These are phyloP conservation scores for Phytopythium litorale DNA, from an alignment of 352 stramenopile genomes.

Conservation along the genomic window DNA sequence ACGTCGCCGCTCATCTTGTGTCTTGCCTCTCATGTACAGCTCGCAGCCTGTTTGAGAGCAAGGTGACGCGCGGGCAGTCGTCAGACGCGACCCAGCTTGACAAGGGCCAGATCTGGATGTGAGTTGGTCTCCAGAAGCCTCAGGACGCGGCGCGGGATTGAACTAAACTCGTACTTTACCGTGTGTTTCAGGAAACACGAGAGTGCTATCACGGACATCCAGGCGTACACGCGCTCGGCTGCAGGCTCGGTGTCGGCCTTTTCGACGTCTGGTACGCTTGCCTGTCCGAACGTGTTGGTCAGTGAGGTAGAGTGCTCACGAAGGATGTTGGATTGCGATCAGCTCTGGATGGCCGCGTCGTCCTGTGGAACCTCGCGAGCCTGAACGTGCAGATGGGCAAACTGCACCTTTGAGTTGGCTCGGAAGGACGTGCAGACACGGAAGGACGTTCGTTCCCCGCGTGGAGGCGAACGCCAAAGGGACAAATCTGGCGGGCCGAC, in stretches of 20 bases:
- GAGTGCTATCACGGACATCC: slow-evolving; percentile 82
- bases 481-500: not conserved
- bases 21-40: slow-evolving; percentile 22
- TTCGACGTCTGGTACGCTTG: slow-evolving; percentile 67
- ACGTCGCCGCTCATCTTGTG: not conserved
- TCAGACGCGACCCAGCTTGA: slow-evolving; percentile 79
- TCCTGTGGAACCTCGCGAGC: slow-evolving; percentile 71
- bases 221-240: slow-evolving; percentile 48
- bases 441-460: not conserved
- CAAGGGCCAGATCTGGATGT: slow-evolving; percentile 83
- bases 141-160: not conserved
- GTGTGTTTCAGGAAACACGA: slow-evolving; percentile 63
- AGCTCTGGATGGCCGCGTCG: slow-evolving; percentile 81
- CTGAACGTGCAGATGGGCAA: slow-evolving; percentile 81
- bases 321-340: not conserved
- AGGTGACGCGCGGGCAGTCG: slow-evolving; percentile 78
- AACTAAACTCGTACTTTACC: not conserved
- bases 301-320: not conserved
- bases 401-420: slow-evolving; percentile 56
- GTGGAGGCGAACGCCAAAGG: not conserved
- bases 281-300: not conserved
- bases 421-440: not conserved
- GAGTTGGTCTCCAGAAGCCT: slow-evolving; percentile 15
- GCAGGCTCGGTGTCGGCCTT: slow-evolving; percentile 70
- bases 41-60: slow-evolving; percentile 82